Evolutionary conservation across 352 stramenopile species (phyloP), one percentile per base, ranked within the genome.

Genomic region (Pythium apleroticum): DNA sequence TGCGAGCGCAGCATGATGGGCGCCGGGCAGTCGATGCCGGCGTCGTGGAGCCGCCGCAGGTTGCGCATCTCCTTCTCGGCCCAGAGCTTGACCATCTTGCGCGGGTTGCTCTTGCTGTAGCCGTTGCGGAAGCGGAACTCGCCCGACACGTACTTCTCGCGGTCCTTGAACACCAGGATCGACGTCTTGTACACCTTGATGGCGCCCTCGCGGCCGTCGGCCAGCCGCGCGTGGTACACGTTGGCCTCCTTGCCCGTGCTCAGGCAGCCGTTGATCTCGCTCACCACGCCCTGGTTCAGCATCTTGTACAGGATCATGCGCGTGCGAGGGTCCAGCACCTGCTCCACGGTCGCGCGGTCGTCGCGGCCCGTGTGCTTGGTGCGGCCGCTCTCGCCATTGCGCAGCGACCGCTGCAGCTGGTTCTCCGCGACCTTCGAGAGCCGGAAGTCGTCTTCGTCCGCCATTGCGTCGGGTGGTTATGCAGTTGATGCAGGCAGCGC

Each of bases 31-130:
- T 80, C 82, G 55, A 99, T 97, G 35, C 90, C 93, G 2, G 95
- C 89, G 20, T 90, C 81, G 35, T 85, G 76, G 25, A 99, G 88
- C 0, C 97, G 85, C 20, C 93, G 90, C 56, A 99, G 91, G 71
- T 99, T 99, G 48, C 97, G 86, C 86, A 99, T 97, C 81, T 99
- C 98, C 76, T 99, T 99, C 78, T 99, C 97, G 6, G 98, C 97
- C 98, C 98, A 99, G 22, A 99, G 83, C 74, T 99, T 99, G 65
- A 99, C 97, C 97, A 99, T 99, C 79, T 99, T 99, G 45, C 97
- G 91, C 12, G 97, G 97, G 79, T 99, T 99, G 59, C 78, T 87
- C 75, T 93, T 91, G 60, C 91, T 98, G 77, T 99, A 99, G 49
- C 97, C 97, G 56, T 98, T 90, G 27, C 96, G 81, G 81, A 98